phyloP scores from a whole-genome alignment of 345 rosid species.

The Garcia nutans region DNA sequence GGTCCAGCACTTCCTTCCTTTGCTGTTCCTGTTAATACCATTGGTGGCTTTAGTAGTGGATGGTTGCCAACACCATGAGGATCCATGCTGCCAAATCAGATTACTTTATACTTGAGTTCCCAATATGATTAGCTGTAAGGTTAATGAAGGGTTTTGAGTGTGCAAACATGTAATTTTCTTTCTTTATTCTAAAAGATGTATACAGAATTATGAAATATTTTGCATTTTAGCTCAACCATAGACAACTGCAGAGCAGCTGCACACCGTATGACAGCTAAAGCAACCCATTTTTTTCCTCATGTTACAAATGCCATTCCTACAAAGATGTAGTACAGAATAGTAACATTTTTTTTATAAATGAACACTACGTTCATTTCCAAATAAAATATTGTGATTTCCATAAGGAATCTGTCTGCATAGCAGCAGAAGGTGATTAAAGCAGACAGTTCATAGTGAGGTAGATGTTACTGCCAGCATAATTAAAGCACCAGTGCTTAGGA shows the following conservation, averaged over 20 bases:
- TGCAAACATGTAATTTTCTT: not conserved
- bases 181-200: not conserved
- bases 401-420: not conserved
- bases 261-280: not conserved
- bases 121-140: not conserved
- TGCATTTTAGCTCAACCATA: not conserved
- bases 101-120: not conserved
- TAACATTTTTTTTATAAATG: not conserved
- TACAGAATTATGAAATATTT: not conserved
- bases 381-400: not conserved
- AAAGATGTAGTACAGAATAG: not conserved
- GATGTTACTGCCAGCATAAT: not conserved
- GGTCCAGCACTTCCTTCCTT: conserved; percentile 51
- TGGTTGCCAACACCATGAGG: not conserved
- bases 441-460: not conserved
- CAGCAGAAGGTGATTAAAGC: not conserved
- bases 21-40: conserved; percentile 53
- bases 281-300: not conserved
- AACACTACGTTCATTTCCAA: not conserved
- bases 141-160: not conserved
- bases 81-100: conserved; percentile 13
- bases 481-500: not conserved
- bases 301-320: not conserved
- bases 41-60: conserved; percentile 32
- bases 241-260: too few species aligned